Percentiles rank a stretch among this genome's conserved stretches.
phyloP scores from a whole-genome alignment of 495 filamentous ascomycete species.

The Penicillium silybi region DNA sequence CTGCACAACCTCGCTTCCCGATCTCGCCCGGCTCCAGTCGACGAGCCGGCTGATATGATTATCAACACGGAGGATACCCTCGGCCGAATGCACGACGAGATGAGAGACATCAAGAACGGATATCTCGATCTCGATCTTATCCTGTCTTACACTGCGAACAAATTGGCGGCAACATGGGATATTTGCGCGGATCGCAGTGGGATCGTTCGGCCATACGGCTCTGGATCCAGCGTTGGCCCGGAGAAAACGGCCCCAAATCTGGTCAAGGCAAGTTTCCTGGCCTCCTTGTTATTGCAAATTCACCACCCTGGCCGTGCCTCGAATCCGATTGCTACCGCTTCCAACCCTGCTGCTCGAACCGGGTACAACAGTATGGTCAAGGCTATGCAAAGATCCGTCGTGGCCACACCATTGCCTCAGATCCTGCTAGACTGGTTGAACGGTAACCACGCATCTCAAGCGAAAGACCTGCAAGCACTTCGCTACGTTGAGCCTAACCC shows the following conservation, averaged over 20 bases:
- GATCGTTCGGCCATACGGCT: constrained; percentile 46
- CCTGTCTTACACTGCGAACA: constrained; percentile 51
- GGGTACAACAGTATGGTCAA: constrained; percentile 29
- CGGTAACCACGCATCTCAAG: constrained; percentile 59
- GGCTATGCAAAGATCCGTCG: constrained; percentile 32
- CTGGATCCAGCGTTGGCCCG: constrained; percentile 56
- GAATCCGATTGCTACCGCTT: constrained; percentile 23
- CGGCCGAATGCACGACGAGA: constrained; percentile 52
- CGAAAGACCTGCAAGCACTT: constrained; percentile 56
- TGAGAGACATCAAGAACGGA: constrained; percentile 47
- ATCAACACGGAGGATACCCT: constrained; percentile 43
- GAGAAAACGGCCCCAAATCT: constrained; percentile 53
- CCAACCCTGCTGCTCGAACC: constrained; percentile 20
- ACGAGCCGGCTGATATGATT: constrained; percentile 44
- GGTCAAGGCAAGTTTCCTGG: constrained; percentile 70
- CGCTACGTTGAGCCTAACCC: constrained; percentile 62
- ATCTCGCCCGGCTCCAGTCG: constrained; percentile 28
- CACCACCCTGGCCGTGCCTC: constrained; percentile 58
- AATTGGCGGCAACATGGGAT: constrained; percentile 58
- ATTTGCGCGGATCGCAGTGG: constrained; percentile 41
- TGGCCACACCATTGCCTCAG: constrained; percentile 57
- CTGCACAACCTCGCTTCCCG: constrained; percentile 39
- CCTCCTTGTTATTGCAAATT: constrained; percentile 64
- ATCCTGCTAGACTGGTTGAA: constrained; percentile 77
- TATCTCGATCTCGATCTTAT: constrained; percentile 51